Evolutionary conservation across 139 green algal species (phyloP).

Genomic region (Nannochloris sp.): DNA sequence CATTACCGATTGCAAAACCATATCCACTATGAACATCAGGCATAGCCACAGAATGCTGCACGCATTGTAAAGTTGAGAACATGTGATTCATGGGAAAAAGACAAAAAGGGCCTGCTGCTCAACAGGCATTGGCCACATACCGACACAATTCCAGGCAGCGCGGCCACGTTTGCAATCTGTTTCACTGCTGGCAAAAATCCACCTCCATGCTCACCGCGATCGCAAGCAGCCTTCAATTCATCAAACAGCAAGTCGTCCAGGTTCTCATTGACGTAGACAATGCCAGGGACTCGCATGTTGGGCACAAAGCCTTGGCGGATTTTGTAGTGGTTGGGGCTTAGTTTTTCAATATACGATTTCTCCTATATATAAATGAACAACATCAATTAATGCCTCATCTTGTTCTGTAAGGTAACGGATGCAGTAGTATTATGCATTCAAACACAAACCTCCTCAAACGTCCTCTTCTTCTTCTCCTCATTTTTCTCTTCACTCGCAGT

Average conservation of each 20-base stretch:
- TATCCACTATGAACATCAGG: conserved; percentile 87
- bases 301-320: conserved; percentile 77
- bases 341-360: conserved; percentile 27
- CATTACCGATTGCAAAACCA: conserved; percentile 88
- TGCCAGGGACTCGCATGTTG: conserved; percentile 68
- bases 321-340: conserved; percentile 62
- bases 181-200: conserved; percentile 84
- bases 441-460: conserved; percentile 3
- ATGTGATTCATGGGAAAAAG: background rate
- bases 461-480: conserved; percentile 13
- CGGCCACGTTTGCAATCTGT: conserved; percentile 84
- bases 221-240: conserved; percentile 52
- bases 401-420: too few species aligned
- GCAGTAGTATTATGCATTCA: background rate
- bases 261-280: conserved; percentile 74
- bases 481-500: conserved; percentile 3
- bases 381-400: background rate
- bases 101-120: background rate
- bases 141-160: conserved; percentile 75
- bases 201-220: conserved; percentile 31
- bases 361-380: background rate
- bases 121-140: conserved; percentile 15
- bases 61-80: background rate
- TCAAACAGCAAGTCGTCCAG: conserved; percentile 67
- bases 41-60: conserved; percentile 66